Conservation (phyloP, 805 yeast species). For the Myxozyma udenii region DNA sequence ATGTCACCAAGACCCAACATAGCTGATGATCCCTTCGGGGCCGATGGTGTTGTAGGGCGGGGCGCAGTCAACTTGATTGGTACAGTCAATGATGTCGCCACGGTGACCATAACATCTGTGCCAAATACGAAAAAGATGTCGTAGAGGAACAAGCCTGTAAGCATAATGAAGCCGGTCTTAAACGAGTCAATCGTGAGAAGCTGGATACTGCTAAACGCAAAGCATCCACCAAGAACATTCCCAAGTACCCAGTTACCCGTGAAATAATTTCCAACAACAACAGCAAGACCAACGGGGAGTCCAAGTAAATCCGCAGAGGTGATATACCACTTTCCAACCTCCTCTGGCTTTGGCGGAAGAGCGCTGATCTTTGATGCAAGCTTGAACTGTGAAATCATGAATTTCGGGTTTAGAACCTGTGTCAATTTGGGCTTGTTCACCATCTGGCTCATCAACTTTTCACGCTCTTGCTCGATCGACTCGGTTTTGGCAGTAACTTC, state of each 20-base stretch:
- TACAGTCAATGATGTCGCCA: slow-evolving; percentile 54
- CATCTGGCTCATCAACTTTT: slow-evolving; percentile 10
- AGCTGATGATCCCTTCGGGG: slow-evolving; percentile 10
- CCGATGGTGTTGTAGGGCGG: slow-evolving; percentile 29
- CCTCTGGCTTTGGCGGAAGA: slow-evolving; percentile 18
- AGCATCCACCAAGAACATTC: slow-evolving; percentile 45
- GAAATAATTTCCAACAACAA: slow-evolving; percentile 31
- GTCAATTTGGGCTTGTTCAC: slow-evolving; percentile 11
- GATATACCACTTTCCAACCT: slow-evolving; percentile 12
- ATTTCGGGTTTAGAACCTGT: slow-evolving; percentile 14
- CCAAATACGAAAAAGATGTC: slow-evolving; percentile 68
- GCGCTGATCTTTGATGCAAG: slow-evolving; percentile 11
- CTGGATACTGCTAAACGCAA: slow-evolving; percentile 47
- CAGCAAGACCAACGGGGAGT: slow-evolving; percentile 25
- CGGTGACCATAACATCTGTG: slow-evolving; percentile 59
- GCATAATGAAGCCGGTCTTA: slow-evolving; percentile 46
- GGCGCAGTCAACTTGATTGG: slow-evolving; percentile 55
- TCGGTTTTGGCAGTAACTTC: slow-evolving; percentile 10
- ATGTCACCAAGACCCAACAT: slow-evolving; percentile 67
- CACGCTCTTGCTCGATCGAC: slow-evolving; percentile 8
- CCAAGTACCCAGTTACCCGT: slow-evolving; percentile 47
- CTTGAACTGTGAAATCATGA: slow-evolving; percentile 9
- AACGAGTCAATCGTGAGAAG: slow-evolving; percentile 45
- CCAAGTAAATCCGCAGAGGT: slow-evolving; percentile 27
- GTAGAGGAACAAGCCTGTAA: slow-evolving; percentile 54